These are phyloP conservation scores for Chaetomiaceae sp. DNA, from an alignment of 2,329 filamentous ascomycete genomes.

Conservation along the genomic window DNA sequence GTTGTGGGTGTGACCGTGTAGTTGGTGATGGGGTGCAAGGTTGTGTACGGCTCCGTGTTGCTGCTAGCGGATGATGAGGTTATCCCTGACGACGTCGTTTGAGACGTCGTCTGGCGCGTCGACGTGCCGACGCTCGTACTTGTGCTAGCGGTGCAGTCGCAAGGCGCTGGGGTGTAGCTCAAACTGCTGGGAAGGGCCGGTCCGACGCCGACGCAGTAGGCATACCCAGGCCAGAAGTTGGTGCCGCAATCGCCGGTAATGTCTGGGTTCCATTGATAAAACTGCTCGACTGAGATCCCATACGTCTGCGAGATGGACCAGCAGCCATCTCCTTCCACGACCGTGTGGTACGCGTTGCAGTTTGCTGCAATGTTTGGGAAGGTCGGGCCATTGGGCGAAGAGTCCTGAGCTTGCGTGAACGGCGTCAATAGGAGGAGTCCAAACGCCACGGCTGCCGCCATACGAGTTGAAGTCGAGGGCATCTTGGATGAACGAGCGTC, in stretches of 20 bases:
- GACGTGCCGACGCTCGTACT: neutral
- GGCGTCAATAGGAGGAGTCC: neutral
- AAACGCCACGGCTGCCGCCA: neutral
- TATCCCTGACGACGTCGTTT: neutral
- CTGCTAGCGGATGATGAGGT: no score
- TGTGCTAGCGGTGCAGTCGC: neutral
- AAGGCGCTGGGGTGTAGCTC: neutral
- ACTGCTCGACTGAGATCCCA: neutral
- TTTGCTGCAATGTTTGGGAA: neutral
- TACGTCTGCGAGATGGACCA: neutral
- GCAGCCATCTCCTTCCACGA: neutral
- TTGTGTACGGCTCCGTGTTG: neutral
- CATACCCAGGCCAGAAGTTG: constrained; percentile 1
- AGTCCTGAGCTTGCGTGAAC: neutral
- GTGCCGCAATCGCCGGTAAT: neutral
- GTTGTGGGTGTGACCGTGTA: neutral
- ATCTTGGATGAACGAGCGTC: neutral
- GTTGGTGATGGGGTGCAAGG: neutral
- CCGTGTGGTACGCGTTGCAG: neutral
- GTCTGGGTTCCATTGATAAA: neutral
- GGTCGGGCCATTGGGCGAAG: neutral
- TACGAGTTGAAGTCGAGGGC: neutral
- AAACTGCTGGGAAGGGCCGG: neutral
- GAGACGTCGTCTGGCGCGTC: neutral
- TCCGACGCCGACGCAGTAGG: neutral